A percentile compares a stretch with the other conserved stretches of the same genome.
Evolutionary conservation across 495 filamentous ascomycete genomes (phyloP).

Genomic region (Apiosordaria backusii): DNA sequence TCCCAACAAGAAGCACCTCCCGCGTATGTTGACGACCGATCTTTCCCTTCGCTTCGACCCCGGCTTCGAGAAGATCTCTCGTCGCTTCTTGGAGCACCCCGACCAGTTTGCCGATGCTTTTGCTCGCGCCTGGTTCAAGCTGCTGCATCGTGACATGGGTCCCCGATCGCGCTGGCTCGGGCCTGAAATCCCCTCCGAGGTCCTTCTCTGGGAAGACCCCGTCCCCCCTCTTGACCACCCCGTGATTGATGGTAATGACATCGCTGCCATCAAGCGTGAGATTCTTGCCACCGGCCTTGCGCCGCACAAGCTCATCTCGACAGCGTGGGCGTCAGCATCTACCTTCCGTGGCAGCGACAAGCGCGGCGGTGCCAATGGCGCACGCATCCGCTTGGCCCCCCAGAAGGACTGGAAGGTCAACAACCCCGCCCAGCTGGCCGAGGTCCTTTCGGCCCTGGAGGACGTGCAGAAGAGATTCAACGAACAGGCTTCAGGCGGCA

Average conservation of each 20-base stretch:
- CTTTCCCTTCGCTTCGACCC: conserved; percentile 66
- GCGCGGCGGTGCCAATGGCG: conserved; percentile 72
- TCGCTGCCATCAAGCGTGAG: conserved; percentile 59
- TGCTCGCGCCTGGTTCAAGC: conserved; percentile 72
- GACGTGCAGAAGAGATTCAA: conserved; percentile 61
- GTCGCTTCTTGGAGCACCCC: conserved; percentile 60
- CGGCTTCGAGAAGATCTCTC: conserved; percentile 67
- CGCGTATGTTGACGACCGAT: conserved; percentile 67
- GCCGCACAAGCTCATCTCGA: conserved; percentile 53
- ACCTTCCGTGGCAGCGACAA: conserved; percentile 73
- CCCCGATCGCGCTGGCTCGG: conserved; percentile 64
- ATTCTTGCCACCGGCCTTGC: conserved; percentile 57
- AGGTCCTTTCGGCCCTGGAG: conserved; percentile 58
- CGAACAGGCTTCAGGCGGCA: conserved; percentile 51
- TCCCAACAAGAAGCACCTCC: conserved; percentile 59
- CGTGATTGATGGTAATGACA: conserved; percentile 55
- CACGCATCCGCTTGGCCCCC: conserved; percentile 66
- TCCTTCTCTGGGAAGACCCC: conserved; percentile 63
- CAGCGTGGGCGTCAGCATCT: conserved; percentile 66
- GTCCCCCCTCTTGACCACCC: conserved; percentile 54
- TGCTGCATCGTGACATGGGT: conserved; percentile 70
- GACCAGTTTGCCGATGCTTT: conserved; percentile 64
- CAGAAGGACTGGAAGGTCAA: conserved; percentile 67
- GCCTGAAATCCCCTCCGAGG: conserved; percentile 63
- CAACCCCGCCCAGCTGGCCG: conserved; percentile 55